Evolutionary conservation across 495 filamentous ascomycete species (phyloP).

Genomic region (Niebla homalea): DNA sequence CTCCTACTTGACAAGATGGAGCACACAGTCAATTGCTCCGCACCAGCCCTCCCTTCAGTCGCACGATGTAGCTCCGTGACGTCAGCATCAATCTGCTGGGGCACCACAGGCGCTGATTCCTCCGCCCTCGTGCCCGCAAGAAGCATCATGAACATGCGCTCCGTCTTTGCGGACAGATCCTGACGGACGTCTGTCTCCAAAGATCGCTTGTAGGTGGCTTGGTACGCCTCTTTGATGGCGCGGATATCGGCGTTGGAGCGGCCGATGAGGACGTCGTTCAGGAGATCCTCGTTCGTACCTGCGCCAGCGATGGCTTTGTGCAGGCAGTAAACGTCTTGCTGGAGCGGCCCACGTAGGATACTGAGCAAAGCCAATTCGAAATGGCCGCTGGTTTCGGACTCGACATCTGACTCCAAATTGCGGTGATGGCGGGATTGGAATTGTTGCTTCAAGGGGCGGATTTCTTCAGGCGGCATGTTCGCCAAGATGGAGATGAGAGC

Average conservation of each 20-base stretch:
- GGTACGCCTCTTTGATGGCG: conserved; percentile 68
- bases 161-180: conserved; percentile 76
- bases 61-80: conserved; percentile 58
- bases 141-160: conserved; percentile 65
- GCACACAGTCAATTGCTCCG: conserved; percentile 66
- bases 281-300: conserved; percentile 73
- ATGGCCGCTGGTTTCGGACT: conserved; percentile 61
- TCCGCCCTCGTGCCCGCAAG: conserved; percentile 58
- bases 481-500: conserved; percentile 53
- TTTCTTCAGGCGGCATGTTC: conserved; percentile 56
- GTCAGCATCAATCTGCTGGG: conserved; percentile 57
- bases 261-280: conserved; percentile 76
- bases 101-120: conserved; percentile 56
- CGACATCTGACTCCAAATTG: conserved; percentile 58
- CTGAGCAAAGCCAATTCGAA: conserved; percentile 57
- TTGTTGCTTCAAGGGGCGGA: conserved; percentile 51
- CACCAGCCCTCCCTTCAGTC: conserved; percentile 54
- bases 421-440: conserved; percentile 49
- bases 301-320: conserved; percentile 56
- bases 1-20: conserved; percentile 57
- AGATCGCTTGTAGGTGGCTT: conserved; percentile 42
- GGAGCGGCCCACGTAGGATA: conserved; percentile 63
- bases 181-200: conserved; percentile 57
- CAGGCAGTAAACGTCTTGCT: conserved; percentile 52
- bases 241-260: conserved; percentile 73